phyloP scores from a whole-genome alignment of 2,329 filamentous ascomycete genomes.

The Didymella lethalis region DNA sequence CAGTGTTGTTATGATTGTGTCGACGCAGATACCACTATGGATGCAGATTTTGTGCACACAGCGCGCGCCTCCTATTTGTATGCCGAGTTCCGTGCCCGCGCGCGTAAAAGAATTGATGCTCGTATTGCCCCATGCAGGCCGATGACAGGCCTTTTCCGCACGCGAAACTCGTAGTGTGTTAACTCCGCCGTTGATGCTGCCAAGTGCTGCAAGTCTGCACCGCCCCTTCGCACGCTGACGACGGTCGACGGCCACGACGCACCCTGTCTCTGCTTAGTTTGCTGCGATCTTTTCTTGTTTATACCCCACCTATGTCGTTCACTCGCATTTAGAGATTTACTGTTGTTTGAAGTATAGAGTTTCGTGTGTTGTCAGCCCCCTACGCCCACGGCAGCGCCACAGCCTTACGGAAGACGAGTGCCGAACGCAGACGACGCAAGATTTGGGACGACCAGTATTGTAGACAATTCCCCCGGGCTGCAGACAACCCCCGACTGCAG shows the following conservation, averaged over 20 bases:
- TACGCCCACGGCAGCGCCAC: conserved; percentile 17
- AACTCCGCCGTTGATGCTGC: conserved; percentile 12
- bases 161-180: conserved; percentile 21
- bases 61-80: not conserved
- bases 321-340: conserved; percentile 24
- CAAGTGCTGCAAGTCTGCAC: conserved; percentile 12
- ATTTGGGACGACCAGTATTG: too few relatives aligned
- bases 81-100: conserved; percentile 3
- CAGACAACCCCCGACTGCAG: not conserved
- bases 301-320: conserved; percentile 43
- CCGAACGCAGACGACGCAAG: too few relatives aligned
- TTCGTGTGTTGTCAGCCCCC: not conserved
- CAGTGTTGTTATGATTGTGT: conserved; percentile 8
- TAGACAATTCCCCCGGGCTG: too few relatives aligned
- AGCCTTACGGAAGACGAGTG: conserved; percentile 15
- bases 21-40: conserved; percentile 13
- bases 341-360: not conserved
- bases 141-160: conserved; percentile 1
- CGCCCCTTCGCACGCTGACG: conserved; percentile 32
- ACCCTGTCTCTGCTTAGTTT: conserved; percentile 21
- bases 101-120: not conserved
- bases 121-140: conserved; percentile 13
- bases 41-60: conserved; percentile 3
- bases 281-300: conserved; percentile 13
- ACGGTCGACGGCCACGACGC: conserved; percentile 27